Evolutionary conservation across 768 basidiomycete species (phyloP).

Genomic region (Exidia glandulosa): DNA sequence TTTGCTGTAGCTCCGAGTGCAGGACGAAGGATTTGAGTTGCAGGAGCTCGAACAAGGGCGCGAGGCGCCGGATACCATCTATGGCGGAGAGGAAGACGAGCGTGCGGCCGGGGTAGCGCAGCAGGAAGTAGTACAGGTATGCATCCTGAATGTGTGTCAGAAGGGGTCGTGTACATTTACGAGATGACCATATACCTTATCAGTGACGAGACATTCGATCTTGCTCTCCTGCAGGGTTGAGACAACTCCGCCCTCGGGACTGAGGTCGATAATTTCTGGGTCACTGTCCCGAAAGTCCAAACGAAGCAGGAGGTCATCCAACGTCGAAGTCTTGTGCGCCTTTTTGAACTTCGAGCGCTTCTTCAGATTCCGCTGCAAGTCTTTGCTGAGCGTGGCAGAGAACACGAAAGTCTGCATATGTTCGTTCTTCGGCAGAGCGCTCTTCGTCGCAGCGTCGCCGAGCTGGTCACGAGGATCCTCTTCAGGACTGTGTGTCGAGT

Average conservation of each 20-base stretch:
- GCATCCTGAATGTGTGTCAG: constrained; percentile 48
- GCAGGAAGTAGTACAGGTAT: constrained; percentile 92
- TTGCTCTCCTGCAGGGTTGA: constrained; percentile 77
- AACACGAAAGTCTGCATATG: constrained; percentile 88
- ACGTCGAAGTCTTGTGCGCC: constrained; percentile 52
- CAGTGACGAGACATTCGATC: constrained; percentile 72
- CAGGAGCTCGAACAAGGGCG: constrained; percentile 75
- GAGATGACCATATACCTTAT: constrained; percentile 52
- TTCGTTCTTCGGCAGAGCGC: constrained; percentile 13
- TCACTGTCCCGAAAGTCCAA: constrained; percentile 89
- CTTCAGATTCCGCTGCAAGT: constrained; percentile 84
- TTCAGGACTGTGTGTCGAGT: not conserved
- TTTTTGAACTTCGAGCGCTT: constrained; percentile 28
- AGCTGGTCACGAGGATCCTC: not conserved
- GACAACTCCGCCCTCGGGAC: constrained; percentile 75
- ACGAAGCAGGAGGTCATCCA: constrained; percentile 85
- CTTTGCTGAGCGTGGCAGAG: constrained; percentile 92
- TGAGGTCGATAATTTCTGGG: constrained; percentile 85
- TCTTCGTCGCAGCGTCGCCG: not conserved
- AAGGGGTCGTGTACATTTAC: not conserved
- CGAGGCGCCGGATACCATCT: constrained; percentile 84
- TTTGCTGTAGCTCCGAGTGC: constrained; percentile 92
- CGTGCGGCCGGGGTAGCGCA: constrained; percentile 90
- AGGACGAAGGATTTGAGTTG: constrained; percentile 68
- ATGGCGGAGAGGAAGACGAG: constrained; percentile 93